Evolutionary conservation across 1,139 yeast genomes (phyloP).

Genomic region (Yamadazyma diddensiae): DNA sequence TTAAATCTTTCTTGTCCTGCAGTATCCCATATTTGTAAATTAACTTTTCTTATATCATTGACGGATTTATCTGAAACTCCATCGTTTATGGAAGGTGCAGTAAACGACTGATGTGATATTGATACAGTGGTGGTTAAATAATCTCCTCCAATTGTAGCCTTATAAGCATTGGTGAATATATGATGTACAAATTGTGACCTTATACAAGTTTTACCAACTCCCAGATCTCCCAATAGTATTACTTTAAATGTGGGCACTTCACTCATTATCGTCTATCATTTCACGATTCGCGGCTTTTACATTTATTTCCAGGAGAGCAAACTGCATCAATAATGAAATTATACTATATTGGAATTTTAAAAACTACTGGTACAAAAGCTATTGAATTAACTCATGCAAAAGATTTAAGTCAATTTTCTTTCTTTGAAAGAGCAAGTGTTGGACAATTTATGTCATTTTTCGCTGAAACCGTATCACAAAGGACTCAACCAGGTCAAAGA

Average conservation of each 20-base stretch:
- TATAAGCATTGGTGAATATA: conserved; percentile 54
- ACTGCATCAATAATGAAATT: conserved; percentile 64
- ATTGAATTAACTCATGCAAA: conserved; percentile 77
- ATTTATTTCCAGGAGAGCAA: conserved; percentile 1
- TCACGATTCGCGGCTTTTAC: background rate
- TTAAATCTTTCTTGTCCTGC: conserved; percentile 68
- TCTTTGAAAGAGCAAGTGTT: conserved; percentile 75
- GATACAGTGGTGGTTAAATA: conserved; percentile 47
- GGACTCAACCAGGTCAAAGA: conserved; percentile 88
- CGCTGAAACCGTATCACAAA: conserved; percentile 82
- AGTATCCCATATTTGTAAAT: conserved; percentile 63
- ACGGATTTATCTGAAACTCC: background rate
- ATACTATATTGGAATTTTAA: conserved; percentile 82
- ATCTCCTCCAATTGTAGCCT: conserved; percentile 64
- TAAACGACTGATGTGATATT: conserved; percentile 1
- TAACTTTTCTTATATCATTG: conserved; percentile 14
- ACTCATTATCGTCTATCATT: background rate
- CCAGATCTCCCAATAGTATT: conserved; percentile 57
- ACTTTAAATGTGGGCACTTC: conserved; percentile 36
- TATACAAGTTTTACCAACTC: conserved; percentile 62
- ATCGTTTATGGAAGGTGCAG: conserved; percentile 9
- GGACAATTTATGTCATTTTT: conserved; percentile 94
- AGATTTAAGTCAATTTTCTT: conserved; percentile 82
- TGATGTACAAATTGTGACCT: conserved; percentile 59
- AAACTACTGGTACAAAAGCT: conserved; percentile 61